Conservation (phyloP, 1,284 basidiomycete species). For the Austropuccinia psidii region DNA sequence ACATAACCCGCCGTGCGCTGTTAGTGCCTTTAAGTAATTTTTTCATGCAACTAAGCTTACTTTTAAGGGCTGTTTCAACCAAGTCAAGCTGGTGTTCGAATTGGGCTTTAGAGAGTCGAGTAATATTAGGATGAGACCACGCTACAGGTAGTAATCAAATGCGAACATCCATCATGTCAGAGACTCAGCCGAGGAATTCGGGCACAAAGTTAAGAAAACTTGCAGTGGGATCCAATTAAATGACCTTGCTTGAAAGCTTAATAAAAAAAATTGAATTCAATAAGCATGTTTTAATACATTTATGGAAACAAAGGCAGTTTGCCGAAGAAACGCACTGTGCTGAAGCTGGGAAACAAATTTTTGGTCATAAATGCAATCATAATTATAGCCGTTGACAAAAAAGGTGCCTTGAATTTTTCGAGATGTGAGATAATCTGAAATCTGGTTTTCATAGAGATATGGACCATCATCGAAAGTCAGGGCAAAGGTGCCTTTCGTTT, state of each 20-base stretch:
- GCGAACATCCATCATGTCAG: neutral
- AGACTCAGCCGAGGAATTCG: too few relatives aligned
- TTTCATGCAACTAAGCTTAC: neutral
- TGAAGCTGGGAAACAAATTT: neutral
- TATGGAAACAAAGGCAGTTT: too few relatives aligned
- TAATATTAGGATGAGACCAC: constrained; percentile 36
- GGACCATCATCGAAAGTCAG: constrained; percentile 31
- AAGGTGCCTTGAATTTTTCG: constrained; percentile 20
- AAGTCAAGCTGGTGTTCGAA: constrained; percentile 23
- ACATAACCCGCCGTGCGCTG: neutral
- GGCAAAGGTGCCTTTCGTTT: neutral
- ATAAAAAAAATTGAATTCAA: neutral
- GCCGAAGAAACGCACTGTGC: too few relatives aligned
- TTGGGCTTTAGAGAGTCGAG: neutral
- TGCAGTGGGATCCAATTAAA: constrained; percentile 13
- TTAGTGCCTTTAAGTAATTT: too few relatives aligned
- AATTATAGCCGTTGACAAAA: constrained; percentile 31
- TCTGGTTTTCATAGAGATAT: constrained; percentile 10
- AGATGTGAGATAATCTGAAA: constrained; percentile 5
- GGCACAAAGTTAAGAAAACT: too few relatives aligned
- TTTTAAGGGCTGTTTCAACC: constrained; percentile 20
- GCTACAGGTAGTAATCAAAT: neutral
- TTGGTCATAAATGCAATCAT: constrained; percentile 25
- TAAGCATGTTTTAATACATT: neutral
- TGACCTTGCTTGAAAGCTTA: constrained; percentile 13